Conservation (phyloP, 2,329 filamentous ascomycete genomes). For the Sordariomycetes sp. region DNA sequence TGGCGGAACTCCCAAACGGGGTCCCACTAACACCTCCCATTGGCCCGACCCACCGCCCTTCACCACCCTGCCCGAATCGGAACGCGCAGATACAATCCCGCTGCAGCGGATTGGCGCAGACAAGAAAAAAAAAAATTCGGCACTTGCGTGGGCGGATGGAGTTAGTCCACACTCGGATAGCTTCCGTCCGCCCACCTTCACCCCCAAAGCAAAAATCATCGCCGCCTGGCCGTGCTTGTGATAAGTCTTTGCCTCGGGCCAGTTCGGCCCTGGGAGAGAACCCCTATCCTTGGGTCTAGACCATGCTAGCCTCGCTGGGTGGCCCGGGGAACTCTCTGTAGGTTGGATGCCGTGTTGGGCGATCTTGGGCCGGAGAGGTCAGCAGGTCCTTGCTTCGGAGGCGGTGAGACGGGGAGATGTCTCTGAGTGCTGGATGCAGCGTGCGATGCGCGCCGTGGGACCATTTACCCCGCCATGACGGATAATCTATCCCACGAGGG, state of each 20-base stretch:
- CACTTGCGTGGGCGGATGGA: not conserved
- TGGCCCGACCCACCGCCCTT: not conserved
- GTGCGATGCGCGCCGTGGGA: not conserved
- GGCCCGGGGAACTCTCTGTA: not conserved
- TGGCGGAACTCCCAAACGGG: not conserved
- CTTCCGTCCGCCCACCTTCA: not conserved
- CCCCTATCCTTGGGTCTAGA: not conserved
- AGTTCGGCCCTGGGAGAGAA: not conserved
- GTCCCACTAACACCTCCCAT: not conserved
- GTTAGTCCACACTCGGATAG: not conserved
- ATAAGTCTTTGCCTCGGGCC: not conserved
- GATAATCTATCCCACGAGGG: not conserved
- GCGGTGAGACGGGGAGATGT: not conserved
- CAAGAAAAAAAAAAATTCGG: not conserved
- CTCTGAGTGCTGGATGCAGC: not conserved
- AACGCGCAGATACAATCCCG: not conserved
- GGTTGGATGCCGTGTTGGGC: not conserved
- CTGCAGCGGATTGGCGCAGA: not conserved
- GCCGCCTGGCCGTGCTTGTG: not conserved
- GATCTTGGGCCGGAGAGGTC: not conserved
- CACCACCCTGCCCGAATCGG: not conserved
- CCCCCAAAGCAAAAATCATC: too few relatives aligned
- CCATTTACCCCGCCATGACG: not conserved
- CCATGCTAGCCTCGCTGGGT: too few relatives aligned
- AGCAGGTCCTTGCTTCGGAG: not conserved